Base-by-base conservation (phyloP, 1,284 basidiomycete species). In the Chiua sp. region DNA sequence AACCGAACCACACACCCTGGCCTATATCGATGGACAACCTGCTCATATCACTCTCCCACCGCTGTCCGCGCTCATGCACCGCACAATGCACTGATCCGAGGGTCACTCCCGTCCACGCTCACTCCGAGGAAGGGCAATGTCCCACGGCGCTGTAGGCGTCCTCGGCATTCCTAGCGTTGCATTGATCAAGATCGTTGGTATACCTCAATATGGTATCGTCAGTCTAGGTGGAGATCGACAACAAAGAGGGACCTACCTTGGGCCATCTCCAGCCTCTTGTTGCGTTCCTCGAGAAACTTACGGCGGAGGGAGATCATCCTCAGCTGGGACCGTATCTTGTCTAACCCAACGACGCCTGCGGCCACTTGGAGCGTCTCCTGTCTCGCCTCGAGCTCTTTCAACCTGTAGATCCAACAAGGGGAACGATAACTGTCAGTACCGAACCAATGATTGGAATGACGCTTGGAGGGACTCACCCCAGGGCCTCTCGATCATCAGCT, bases 401-500 rank as follows among this genome's bases (percentile, higher is more conserved):
- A 74, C 30, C 94, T 97, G 42, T 11, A 5, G 63, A 26, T 20
- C 16, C 23, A 52, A 23, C 8, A n/a, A 52, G 12, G 37, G 16
- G 2, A 26, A 28, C 35, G 26, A 28, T n/a, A 12, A 42, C 37
- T 2, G 37, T 42, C 39, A 42, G 39, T 26, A 26, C 26, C n/a
- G n/a, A 44, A n/a, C n/a, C 12, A 22, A 44, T 44, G 22, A 22
- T 44, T 26, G 26, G 26, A 26, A 26, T 26, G 26, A 26, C 12
- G 12, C n/a, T 7, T 22, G 42, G 11, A 26, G 26, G 26, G 28
- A 74, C 91, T 72, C 71, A 96, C 94, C 88, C 83, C n/a, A 97
- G 77, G 16, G 94, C 94, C 53, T 94, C 90, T 35, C 86, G 87
- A 72, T 98, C 94, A 60, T 95, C 86, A 65, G 98, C 95, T 59